Evolutionary conservation across 129 eudicot species (phyloP).

Genomic region (Flaveria brownii): DNA sequence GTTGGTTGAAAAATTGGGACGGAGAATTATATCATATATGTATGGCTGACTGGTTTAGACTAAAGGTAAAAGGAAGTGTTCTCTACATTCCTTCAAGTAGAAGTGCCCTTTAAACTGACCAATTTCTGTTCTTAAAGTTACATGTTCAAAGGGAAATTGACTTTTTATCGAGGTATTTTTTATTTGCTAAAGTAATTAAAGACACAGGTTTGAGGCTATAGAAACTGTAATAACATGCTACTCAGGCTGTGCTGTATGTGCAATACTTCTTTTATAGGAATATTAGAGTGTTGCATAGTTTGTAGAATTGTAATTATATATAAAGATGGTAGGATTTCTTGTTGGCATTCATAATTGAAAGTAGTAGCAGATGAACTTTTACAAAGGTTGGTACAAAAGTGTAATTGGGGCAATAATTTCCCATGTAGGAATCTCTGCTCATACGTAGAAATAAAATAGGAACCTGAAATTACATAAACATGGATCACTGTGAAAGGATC

Average conservation of each 20-base stretch:
- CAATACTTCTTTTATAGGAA: background rate
- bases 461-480: background rate
- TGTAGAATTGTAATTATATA: background rate
- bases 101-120: background rate
- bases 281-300: background rate
- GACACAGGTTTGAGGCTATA: background rate
- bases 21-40: background rate
- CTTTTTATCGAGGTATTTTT: background rate
- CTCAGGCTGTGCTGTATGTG: background rate
- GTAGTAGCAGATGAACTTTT: conserved; percentile 10
- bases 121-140: background rate
- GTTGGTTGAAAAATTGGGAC: conserved; percentile 8
- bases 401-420: background rate
- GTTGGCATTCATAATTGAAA: background rate
- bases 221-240: background rate
- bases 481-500: background rate
- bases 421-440: background rate
- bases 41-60: background rate
- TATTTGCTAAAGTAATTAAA: background rate
- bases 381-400: background rate
- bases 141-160: background rate
- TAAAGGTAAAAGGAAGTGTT: conserved; percentile 2
- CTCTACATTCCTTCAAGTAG: conserved; percentile 1
- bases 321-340: background rate
- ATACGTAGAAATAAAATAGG: background rate